Evolutionary conservation across 805 yeast genomes (phyloP), one percentile per base, ranked within the genome.

Genomic region (Candida sanyiensis): DNA sequence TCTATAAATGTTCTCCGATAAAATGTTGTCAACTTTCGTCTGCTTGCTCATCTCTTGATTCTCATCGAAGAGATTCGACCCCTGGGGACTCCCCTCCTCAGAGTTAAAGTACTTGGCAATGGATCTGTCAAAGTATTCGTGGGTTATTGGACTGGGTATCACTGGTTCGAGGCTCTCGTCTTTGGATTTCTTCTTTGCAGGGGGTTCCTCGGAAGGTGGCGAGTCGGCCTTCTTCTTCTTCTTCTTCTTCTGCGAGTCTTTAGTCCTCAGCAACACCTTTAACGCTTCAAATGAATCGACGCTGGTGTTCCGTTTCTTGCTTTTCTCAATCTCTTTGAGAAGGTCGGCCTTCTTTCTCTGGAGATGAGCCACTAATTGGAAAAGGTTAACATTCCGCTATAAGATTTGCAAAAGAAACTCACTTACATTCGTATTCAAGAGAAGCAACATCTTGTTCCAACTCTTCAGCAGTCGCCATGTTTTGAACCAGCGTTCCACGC

Each of bases 401-500:
- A n/a, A n/a, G n/a, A n/a, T n/a, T n/a, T n/a, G n/a, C n/a, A n/a
- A n/a, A n/a, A n/a, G n/a, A n/a, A n/a, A n/a, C n/a, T n/a, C n/a
- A 45, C 51, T 15, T 21, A 52, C 55, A 58, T 39, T 66, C 70
- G 30, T 47, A 53, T 37, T 50, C 54, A 15, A 66, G 39, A 3
- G 70, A 58, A 2, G 53, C 55, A 15, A 59, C 59, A 45, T 66
- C 70, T 32, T 62, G 64, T 38, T 57, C 54, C 6, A 61, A 40
- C 10, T 59, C 66, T 6, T 48, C 56, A 5, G 58, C 16, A 2
- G 47, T 44, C 7, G 58, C 39, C 66, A 62, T 62, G 33, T 30
- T n/a, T n/a, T n/a, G n/a, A n/a, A n/a, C n/a, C n/a, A n/a, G n/a
- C n/a, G n/a, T n/a, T n/a, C n/a, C n/a, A n/a, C n/a, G n/a, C n/a